phyloP scores from a whole-genome alignment of 768 basidiomycete species.

The Stropharia rugosoannulata region DNA sequence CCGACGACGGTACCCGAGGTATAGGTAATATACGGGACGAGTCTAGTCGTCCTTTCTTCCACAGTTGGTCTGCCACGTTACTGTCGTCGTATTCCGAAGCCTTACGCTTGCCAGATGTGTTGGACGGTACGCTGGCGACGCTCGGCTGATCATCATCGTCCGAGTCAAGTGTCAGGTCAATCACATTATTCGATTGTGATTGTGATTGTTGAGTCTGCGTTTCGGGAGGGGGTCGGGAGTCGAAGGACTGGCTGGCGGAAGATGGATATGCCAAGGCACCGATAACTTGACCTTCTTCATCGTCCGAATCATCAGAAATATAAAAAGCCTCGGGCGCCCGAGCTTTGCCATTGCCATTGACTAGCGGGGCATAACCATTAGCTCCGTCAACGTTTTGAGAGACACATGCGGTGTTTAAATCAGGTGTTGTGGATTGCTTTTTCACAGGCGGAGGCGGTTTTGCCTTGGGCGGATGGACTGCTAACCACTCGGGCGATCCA shows the following conservation, averaged over 20 bases:
- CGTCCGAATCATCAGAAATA: slow-evolving; percentile 62
- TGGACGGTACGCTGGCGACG: slow-evolving; percentile 14
- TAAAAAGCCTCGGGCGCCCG: slow-evolving; percentile 46
- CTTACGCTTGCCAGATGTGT: slow-evolving; percentile 54
- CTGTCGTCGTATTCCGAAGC: slow-evolving; percentile 44
- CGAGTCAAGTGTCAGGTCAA: slow-evolving; percentile 74
- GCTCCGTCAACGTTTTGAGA: slow-evolving; percentile 22
- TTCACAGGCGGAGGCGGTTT: slow-evolving; percentile 29
- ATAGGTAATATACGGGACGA: slow-evolving; percentile 17
- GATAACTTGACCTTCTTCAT: slow-evolving; percentile 73
- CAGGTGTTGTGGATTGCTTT: slow-evolving; percentile 25
- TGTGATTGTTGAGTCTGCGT: slow-evolving; percentile 24
- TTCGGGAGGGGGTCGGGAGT: slow-evolving; percentile 20
- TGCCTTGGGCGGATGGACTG: slow-evolving; percentile 40
- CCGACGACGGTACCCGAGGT: slow-evolving; percentile 11
- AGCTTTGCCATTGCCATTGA: slow-evolving; percentile 30
- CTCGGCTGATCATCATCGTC: slow-evolving; percentile 70
- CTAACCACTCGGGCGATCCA: slow-evolving; percentile 72
- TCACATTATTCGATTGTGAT: slow-evolving; percentile 50
- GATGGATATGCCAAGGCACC: slow-evolving; percentile 64
- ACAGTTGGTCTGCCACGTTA: slow-evolving; percentile 60
- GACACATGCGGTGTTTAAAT: slow-evolving; percentile 13
- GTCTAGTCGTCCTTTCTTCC: slow-evolving; percentile 64
- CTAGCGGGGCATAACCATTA: slow-evolving; percentile 22
- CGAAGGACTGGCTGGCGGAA: slow-evolving; percentile 37